Conservation (phyloP, 2,329 filamentous ascomycete genomes). For the Neodidymelliopsis sp. region DNA sequence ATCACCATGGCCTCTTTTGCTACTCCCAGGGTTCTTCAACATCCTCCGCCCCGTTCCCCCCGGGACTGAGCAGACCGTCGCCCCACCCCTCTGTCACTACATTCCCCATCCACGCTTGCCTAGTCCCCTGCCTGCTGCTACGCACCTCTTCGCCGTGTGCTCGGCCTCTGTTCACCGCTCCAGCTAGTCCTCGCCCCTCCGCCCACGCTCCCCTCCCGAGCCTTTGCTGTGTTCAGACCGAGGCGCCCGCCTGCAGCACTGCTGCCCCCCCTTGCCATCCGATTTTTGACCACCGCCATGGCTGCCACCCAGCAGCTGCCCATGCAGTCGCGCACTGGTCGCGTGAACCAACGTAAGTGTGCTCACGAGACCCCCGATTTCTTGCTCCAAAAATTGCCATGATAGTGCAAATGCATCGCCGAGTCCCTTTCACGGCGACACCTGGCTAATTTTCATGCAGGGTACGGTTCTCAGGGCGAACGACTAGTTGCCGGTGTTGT, state of each 20-base stretch:
- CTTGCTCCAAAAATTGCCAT: constrained; percentile 19
- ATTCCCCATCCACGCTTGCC: constrained; percentile 13
- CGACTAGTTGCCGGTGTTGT: constrained; percentile 95
- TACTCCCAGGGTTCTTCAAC: constrained; percentile 53
- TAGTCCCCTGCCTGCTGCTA: constrained; percentile 12
- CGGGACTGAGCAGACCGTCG: constrained; percentile 55
- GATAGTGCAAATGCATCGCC: background rate
- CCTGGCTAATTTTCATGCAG: constrained; percentile 57
- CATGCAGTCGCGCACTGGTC: constrained; percentile 74
- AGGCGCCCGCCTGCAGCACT: constrained; percentile 22
- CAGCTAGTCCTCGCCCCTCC: constrained; percentile 27
- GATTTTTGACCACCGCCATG: constrained; percentile 44
- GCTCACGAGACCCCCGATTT: constrained; percentile 27
- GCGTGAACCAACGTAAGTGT: constrained; percentile 81
- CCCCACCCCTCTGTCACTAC: constrained; percentile 25
- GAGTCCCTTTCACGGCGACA: constrained; percentile 7
- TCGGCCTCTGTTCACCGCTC: constrained; percentile 39
- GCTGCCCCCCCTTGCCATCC: constrained; percentile 6
- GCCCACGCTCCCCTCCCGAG: constrained; percentile 21
- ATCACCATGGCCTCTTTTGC: constrained; percentile 50
- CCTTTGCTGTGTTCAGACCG: constrained; percentile 19
- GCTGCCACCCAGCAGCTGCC: constrained; percentile 55
- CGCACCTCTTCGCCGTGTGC: constrained; percentile 31
- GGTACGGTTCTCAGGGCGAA: constrained; percentile 91
- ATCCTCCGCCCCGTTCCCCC: constrained; percentile 59